Base-by-base conservation (phyloP, 1,284 basidiomycete species). In the Xerocomus amazonicus region DNA sequence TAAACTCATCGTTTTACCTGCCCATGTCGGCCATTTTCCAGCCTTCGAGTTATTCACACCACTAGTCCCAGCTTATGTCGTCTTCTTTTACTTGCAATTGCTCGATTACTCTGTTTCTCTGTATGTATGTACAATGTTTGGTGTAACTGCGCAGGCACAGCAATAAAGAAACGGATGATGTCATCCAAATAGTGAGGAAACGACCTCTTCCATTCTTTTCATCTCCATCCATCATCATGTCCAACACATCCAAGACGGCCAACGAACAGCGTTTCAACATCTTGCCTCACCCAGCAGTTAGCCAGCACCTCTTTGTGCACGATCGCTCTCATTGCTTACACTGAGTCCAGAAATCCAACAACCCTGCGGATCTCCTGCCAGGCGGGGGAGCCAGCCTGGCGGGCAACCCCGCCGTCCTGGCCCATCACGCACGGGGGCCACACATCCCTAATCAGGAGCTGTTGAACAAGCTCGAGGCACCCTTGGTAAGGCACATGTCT, bases 281-380 rank as follows among this genome's bases (percentile, higher is more conserved):
- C 48, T 65, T 72, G 49, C 77, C 77, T 38, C 76, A 79, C 53
- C 77, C 77, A 16, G 77, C 77, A 53, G 78, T 79, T 54, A 44
- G 73, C 63, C 6, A n/a, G 13, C 7, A 17, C 32, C 33, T 35
- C 28, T 8, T 3, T 39, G 17, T n/a, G 17, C 5, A 29, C 17
- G 29, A 14, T 3, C 8, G 3, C n/a, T 10, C 3, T 23, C 6
- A 2, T 37, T 9, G 42, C 47, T 45, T 3, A 48, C n/a, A 34
- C 9, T 8, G 37, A 4, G n/a, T 40, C 28, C 56, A 79, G 77
- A 76, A 67, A 62, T 67, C 72, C 2, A 79, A 79, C 52, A 66
- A 79, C 45, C 77, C 78, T 2, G 61, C 67, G 6, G 77, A 79
- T 51, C 68, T 78, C 44, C 19, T 23, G 19, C 19, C 41, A 56